Percentiles rank a stretch among this genome's conserved stretches.
Evolutionary conservation across 768 basidiomycete species (phyloP).

Genomic region (Paxillus involutus): DNA sequence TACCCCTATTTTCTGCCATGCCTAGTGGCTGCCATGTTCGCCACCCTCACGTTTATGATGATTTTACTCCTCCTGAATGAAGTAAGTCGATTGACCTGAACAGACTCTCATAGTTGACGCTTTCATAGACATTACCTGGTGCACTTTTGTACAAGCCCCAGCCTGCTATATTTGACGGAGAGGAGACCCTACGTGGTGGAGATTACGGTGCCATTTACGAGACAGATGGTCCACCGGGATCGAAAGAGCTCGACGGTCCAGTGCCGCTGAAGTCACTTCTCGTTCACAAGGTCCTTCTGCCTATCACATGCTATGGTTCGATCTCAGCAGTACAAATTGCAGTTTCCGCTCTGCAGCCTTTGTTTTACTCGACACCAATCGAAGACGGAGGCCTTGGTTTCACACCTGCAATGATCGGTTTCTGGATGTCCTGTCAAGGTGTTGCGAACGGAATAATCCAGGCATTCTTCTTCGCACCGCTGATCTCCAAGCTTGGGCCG

Average conservation of each 20-base stretch:
- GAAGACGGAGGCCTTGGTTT: conserved; percentile 39
- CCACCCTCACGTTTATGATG: conserved; percentile 46
- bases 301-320: conserved; percentile 33
- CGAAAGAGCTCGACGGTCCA: conserved; percentile 17
- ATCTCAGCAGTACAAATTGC: conserved; percentile 40
- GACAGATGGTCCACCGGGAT: no score
- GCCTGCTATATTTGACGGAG: background rate
- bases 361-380: conserved; percentile 40
- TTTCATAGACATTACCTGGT: background rate
- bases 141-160: background rate
- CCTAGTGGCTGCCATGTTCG: conserved; percentile 54
- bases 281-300: conserved; percentile 31
- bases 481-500: conserved; percentile 36
- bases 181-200: background rate
- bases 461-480: conserved; percentile 37
- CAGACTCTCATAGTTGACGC: background rate
- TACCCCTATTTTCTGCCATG: conserved; percentile 69
- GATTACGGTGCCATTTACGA: background rate
- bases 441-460: conserved; percentile 39
- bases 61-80: conserved; percentile 51
- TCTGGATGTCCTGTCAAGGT: conserved; percentile 36
- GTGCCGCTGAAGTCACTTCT: conserved; percentile 44
- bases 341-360: conserved; percentile 35
- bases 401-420: conserved; percentile 37
- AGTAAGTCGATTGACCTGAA: conserved; percentile 22